Conservation (phyloP, 257 asterid genomes). For the Nicotiana knightiana region DNA sequence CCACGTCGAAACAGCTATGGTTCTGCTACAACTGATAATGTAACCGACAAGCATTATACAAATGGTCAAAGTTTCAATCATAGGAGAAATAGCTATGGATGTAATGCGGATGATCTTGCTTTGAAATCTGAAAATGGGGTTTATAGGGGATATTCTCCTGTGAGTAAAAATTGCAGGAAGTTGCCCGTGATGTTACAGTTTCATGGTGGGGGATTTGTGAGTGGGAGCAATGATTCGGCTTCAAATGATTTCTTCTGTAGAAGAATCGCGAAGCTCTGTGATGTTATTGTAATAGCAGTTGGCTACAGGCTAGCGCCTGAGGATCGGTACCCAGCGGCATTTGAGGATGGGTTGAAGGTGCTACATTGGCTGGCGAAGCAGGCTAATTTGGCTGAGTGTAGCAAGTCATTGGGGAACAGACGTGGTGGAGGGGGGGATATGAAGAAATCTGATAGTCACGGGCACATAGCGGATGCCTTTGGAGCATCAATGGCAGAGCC, state of each 20-base stretch:
- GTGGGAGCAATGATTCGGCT: constrained; percentile 76
- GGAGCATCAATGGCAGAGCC: constrained; percentile 96
- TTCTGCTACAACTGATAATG: constrained; percentile 11
- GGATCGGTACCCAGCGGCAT: constrained; percentile 77
- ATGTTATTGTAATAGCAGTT: constrained; percentile 83
- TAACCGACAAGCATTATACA: background rate
- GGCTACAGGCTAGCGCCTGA: constrained; percentile 92
- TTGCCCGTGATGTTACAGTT: constrained; percentile 80
- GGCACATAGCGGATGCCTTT: constrained; percentile 70
- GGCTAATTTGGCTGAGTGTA: constrained; percentile 81
- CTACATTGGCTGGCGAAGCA: constrained; percentile 90
- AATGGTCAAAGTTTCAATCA: constrained; percentile 1
- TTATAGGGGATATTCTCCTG: constrained; percentile 74
- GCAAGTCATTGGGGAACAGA: constrained; percentile 50
- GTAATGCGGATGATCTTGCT: constrained; percentile 33
- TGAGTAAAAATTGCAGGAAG: constrained; percentile 35
- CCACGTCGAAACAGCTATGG: constrained; percentile 56
- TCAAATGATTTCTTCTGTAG: constrained; percentile 82
- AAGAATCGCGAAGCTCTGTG: constrained; percentile 70
- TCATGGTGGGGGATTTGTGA: constrained; percentile 92
- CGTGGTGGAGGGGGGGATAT: constrained; percentile 43
- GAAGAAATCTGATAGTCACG: constrained; percentile 49
- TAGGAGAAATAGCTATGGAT: constrained; percentile 57
- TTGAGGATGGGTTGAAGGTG: constrained; percentile 88
- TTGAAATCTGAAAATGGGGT: constrained; percentile 43